Conservation (phyloP, 164 flowering plant genomes). For the Magnolia officinalis region DNA sequence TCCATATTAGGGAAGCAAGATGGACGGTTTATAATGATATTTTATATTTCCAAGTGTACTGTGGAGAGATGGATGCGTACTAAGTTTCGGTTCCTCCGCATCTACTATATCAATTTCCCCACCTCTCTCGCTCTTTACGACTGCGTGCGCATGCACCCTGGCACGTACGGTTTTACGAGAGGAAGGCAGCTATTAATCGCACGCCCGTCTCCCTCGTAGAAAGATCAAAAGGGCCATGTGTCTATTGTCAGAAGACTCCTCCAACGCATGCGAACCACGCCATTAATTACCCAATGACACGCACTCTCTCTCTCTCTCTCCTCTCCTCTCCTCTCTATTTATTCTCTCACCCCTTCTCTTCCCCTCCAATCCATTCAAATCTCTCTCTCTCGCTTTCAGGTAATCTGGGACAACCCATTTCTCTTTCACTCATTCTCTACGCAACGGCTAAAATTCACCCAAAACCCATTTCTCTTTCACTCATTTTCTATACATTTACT, state of each 20-base stretch:
- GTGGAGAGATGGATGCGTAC: too few species aligned
- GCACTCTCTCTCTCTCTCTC: not conserved
- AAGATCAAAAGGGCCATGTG: conserved; percentile 7
- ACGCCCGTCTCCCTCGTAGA: not conserved
- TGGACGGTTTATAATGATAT: too few species aligned
- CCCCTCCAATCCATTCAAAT: not conserved
- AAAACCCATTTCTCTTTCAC: not conserved
- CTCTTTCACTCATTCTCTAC: not conserved
- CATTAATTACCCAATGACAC: conserved; percentile 4
- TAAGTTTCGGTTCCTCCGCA: too few species aligned
- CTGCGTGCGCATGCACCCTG: conserved; percentile 1
- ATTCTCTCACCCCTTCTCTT: not conserved
- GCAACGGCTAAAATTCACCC: not conserved
- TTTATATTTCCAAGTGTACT: too few species aligned
- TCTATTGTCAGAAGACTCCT: conserved; percentile 4
- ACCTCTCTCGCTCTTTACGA: not conserved
- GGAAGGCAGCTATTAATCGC: not conserved
- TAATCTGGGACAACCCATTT: not conserved
- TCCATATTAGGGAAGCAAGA: too few species aligned
- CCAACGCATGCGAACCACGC: conserved; percentile 18
- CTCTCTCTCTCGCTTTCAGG: not conserved
- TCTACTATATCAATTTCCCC: too few species aligned
- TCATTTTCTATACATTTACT: not conserved
- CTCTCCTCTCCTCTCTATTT: not conserved
- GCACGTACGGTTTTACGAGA: conserved; percentile 1